These are phyloP conservation scores for Aspergillus puulaauensis DNA, from an alignment of 2,329 filamentous ascomycete genomes.

Conservation along the genomic window DNA sequence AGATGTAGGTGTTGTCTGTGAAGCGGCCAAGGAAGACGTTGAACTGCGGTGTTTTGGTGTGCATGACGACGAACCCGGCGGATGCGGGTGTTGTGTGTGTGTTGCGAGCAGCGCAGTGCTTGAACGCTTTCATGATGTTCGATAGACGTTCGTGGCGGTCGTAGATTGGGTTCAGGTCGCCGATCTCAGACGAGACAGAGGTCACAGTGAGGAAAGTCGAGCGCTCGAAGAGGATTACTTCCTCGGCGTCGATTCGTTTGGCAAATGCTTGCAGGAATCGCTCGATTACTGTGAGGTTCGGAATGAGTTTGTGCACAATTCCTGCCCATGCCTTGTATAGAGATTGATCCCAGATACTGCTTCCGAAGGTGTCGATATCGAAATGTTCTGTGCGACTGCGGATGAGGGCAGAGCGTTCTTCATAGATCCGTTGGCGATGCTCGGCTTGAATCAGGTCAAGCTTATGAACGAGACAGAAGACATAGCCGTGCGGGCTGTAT, in stretches of 20 bases:
- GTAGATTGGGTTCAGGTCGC: slow-evolving; percentile 78
- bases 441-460: slow-evolving; percentile 91
- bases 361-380: slow-evolving; percentile 83
- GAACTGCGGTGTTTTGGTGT: slow-evolving; percentile 62
- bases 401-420: slow-evolving; percentile 76
- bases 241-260: slow-evolving; percentile 83
- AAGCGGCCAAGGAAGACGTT: slow-evolving; percentile 94
- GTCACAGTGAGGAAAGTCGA: slow-evolving; percentile 97
- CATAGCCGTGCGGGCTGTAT: slow-evolving; percentile 75
- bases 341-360: slow-evolving; percentile 97
- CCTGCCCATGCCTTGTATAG: slow-evolving; percentile 98
- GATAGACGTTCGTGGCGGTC: slow-evolving; percentile 94
- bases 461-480: slow-evolving; percentile 97
- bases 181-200: slow-evolving; percentile 75
- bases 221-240: slow-evolving; percentile 91
- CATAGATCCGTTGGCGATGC: slow-evolving; percentile 77
- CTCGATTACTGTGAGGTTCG: slow-evolving; percentile 86
- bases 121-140: slow-evolving; percentile 98
- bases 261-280: slow-evolving; percentile 79
- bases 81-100: slow-evolving; percentile 45
- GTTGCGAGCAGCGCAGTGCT: slow-evolving; percentile 64
- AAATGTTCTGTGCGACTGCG: slow-evolving; percentile 71
- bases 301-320: slow-evolving; percentile 97
- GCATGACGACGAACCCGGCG: slow-evolving; percentile 47
- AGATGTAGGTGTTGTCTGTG: slow-evolving; percentile 96